Evolutionary conservation across 2,329 filamentous ascomycete species (phyloP), one percentile per base, ranked within the genome.

Genomic region (Sarocladium kiliense): DNA sequence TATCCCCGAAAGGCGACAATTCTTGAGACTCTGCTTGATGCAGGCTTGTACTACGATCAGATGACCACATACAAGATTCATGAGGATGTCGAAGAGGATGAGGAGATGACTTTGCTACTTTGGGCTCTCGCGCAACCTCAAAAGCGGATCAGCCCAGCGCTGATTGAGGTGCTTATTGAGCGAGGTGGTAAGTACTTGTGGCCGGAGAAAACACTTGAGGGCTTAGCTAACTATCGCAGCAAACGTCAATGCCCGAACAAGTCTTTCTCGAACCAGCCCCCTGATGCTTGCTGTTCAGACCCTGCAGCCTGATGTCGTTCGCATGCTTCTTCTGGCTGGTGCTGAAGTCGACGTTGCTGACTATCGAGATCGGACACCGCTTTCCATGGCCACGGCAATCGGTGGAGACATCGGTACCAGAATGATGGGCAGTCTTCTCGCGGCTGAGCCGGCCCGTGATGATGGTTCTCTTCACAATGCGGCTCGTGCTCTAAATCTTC

Each of bases 401-500:
- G 77, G 78, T 0, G 80, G 81, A 14, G 76, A 82, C 0, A 59
- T 80, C 12, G 75, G 78, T 1, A 77, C 77, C 18, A 70, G 74
- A 10, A 79, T 84, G 67, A 77, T 83, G 77, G 70, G 73, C 2
- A 76, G 74, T 53, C 66, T 87, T 1, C 71, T 86, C 4, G 76
- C 76, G 0, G 77, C 80, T 0, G 79, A 81, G 19, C 79, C 82
- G 1, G 76, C 79, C 1, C 75, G 73, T 41, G 82, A 88, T 56
- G 85, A 89, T 57, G 84, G 85, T 0, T 87, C 83, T 1, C 71
- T 89, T 2, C 85, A 88, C 61, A 84, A 86, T 57, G 82, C 84
- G 3, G 79, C 84, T 0, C 74, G 81, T 12, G 76, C 80, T 47
- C 72, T 88, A 19, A 82, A 86, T 59, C 59, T 84, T 0, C 68